Conservation (phyloP, 1,284 basidiomycete species). For the Sporisorium iseilematis-ciliati region DNA sequence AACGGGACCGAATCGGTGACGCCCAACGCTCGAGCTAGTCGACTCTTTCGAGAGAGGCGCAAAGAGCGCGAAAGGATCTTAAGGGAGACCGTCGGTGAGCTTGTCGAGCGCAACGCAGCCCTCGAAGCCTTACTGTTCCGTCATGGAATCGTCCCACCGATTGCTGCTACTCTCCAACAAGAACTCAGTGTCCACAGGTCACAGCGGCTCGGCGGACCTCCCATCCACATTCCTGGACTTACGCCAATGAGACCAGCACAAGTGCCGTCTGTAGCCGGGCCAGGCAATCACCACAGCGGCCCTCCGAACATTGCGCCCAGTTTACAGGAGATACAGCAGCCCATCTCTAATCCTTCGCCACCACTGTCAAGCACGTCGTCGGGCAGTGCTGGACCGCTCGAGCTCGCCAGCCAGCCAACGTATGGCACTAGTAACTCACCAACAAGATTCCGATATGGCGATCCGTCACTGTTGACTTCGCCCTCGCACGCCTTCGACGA, state of each 20-base stretch:
- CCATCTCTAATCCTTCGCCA: not conserved
- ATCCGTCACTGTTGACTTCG: not conserved
- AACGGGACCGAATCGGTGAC: conserved; percentile 1
- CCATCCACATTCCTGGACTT: conserved; percentile 39
- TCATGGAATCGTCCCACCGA: conserved; percentile 25
- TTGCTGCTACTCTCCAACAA: conserved; percentile 11
- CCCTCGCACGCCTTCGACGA: not conserved
- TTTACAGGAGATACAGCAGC: not conserved
- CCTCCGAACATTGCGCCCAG: not conserved
- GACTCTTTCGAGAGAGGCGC: conserved; percentile 36
- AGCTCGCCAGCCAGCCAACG: too few relatives aligned
- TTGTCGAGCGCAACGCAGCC: conserved; percentile 26
- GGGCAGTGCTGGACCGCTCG: not conserved
- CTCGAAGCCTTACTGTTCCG: conserved; percentile 24
- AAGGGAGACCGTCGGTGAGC: conserved; percentile 28
- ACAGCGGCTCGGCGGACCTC: conserved; percentile 25
- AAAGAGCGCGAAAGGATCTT: conserved; percentile 39
- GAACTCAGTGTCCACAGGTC: conserved; percentile 30
- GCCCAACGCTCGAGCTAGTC: conserved; percentile 33
- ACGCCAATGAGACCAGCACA: conserved; percentile 5
- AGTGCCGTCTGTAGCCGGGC: not conserved
- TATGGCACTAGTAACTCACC: not conserved
- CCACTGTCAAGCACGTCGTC: not conserved
- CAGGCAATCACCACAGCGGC: not conserved
- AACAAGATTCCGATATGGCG: not conserved